These are phyloP conservation scores for Meira miltonrushii DNA, from an alignment of 1,284 basidiomycete species.

Conservation along the genomic window DNA sequence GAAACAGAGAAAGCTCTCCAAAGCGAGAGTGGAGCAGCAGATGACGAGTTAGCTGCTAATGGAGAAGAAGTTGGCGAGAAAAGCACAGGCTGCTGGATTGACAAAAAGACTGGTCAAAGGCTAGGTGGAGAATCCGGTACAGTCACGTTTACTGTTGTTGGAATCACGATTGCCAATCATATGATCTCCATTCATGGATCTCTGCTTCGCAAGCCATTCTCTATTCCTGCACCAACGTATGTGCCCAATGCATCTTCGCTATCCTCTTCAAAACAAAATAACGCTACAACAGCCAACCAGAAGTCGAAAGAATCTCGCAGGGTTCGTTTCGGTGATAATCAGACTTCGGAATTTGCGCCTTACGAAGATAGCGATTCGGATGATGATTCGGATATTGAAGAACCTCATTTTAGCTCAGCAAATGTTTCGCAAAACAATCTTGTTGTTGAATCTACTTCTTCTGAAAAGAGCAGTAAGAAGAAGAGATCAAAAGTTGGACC, in stretches of 20 bases:
- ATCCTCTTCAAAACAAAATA: not conserved
- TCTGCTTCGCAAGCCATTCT: constrained; percentile 77
- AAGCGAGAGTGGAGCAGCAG: constrained; percentile 4
- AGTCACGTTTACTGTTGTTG: constrained; percentile 72
- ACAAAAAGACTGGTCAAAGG: constrained; percentile 64
- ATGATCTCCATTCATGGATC: constrained; percentile 92
- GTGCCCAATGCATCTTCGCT: not conserved
- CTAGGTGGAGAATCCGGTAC: constrained; percentile 69
- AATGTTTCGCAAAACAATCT: not conserved
- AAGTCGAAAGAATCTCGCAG: not conserved
- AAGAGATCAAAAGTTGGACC: constrained; percentile 5
- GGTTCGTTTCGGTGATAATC: constrained; percentile 25
- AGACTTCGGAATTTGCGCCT: not conserved
- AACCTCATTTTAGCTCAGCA: not conserved
- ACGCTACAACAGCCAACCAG: no score
- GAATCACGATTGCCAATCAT: constrained; percentile 80
- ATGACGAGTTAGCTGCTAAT: not conserved
- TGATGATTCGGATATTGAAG: not conserved
- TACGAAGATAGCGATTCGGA: constrained; percentile 4
- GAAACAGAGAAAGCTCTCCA: constrained; percentile 36
- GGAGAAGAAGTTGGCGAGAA: constrained; percentile 15
- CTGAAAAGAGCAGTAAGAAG: not conserved
- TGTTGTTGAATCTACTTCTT: no score
- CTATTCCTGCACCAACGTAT: constrained; percentile 45
- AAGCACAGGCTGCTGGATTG: constrained; percentile 70